phyloP scores from a whole-genome alignment of 371 early-diverging fungal genomes.

The Chytridium lagenaria region DNA sequence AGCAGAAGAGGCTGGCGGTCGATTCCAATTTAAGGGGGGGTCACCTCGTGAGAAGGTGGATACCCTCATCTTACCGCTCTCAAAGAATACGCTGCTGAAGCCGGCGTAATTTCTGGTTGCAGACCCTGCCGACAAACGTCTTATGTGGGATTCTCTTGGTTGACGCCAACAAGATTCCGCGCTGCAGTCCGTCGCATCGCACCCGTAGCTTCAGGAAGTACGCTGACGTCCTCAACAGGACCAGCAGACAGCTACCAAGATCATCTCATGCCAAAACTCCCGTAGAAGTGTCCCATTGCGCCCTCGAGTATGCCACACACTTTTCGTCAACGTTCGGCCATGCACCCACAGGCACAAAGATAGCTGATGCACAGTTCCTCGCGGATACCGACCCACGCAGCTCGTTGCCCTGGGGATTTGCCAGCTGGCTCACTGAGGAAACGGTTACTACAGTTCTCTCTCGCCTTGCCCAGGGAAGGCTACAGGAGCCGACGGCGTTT shows the following conservation, averaged over 20 bases:
- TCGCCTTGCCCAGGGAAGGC: too few relatives aligned
- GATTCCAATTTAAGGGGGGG: neutral
- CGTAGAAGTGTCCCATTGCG: neutral
- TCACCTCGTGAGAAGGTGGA: neutral
- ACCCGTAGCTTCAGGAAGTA: neutral
- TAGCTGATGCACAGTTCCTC: too few relatives aligned
- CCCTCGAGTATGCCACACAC: neutral
- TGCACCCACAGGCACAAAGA: too few relatives aligned
- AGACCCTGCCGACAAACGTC: neutral
- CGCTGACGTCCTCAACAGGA: neutral
- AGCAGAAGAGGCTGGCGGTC: neutral
- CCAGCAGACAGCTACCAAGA: too few relatives aligned
- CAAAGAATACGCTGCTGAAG: neutral
- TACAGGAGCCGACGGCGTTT: too few relatives aligned
- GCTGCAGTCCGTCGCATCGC: neutral
- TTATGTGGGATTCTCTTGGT: neutral
- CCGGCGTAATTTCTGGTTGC: neutral
- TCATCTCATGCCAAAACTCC: neutral
- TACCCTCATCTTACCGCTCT: neutral
- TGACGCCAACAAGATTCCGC: slow-evolving; percentile 6
- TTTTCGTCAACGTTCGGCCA: neutral
- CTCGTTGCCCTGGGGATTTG: too few relatives aligned
- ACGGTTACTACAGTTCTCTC: too few relatives aligned
- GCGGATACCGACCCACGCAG: too few relatives aligned
- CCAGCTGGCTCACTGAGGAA: too few relatives aligned